Evolutionary conservation across 345 rosid genomes (phyloP).

Genomic region (Gossypium raimondii): DNA sequence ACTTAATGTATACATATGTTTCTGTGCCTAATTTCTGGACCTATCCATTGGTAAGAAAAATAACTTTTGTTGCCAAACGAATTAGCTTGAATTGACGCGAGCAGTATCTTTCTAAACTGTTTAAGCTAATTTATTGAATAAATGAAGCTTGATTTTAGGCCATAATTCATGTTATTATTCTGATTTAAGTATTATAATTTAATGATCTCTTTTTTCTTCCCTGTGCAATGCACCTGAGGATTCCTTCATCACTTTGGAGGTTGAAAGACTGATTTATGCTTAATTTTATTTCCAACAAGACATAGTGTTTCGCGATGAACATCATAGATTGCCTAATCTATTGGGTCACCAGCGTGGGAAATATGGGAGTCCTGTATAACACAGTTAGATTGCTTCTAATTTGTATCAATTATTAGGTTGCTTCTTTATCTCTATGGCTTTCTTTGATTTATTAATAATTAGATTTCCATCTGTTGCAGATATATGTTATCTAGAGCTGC

Average conservation of each 20-base stretch:
- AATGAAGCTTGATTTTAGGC: background rate
- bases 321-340: background rate
- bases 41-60: background rate
- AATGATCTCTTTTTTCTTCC: background rate
- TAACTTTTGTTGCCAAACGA: background rate
- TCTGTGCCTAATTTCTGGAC: background rate
- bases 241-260: slow-evolving; percentile 1
- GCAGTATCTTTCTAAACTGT: background rate
- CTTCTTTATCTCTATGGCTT: background rate
- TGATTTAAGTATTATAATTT: background rate
- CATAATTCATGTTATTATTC: background rate
- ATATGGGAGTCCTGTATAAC: background rate
- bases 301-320: background rate
- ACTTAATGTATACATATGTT: background rate
- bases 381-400: background rate
- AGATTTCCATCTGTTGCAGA: slow-evolving; percentile 38
- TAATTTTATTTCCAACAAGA: background rate
- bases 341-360: background rate
- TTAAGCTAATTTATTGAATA: background rate
- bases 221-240: background rate
- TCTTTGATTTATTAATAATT: background rate
- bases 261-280: slow-evolving; percentile 6
- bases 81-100: background rate
- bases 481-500: slow-evolving; percentile 95
- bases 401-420: background rate